Base-by-base conservation (phyloP, 768 basidiomycete genomes). In the Podaxis mareebaensis region DNA sequence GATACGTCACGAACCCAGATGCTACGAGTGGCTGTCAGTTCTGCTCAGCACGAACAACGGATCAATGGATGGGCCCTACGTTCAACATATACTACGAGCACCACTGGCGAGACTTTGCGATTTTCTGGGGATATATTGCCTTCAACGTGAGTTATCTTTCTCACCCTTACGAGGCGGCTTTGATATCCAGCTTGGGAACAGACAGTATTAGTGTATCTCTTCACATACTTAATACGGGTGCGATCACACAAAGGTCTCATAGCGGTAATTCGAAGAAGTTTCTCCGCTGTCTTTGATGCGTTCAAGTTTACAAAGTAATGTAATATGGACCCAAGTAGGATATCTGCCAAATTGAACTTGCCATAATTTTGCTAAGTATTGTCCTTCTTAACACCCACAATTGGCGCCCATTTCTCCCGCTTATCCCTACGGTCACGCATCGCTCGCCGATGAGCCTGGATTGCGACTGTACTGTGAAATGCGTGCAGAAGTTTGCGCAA, bases 31-130 rank as follows among this genome's bases (percentile, higher is more conserved):
- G 68, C 10, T 93, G 90, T 71, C 66, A 77, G 17, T 89, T 84
- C 70, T 90, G 90, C 66, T 74, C 83, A 0, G 78, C 79, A 30
- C 67, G 76, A 6, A 81, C 77, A 2, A 87, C 87, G 3, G 81
- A 89, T 67, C 69, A 81, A 54, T 91, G 84, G 77, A 74, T 91
- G 57, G 74, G 67, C 3, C 64, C 67, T 8, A 76, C 68, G 65
- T 90, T 92, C 74, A 88, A 87, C 66, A 88, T 92, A 36, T 78
- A 71, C 52, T 92, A 88, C 51, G 74, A 74, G 28, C 68, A 75
- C 53, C 77, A 79, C 51, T 87, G 85, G 84, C 72, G 84, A 38
- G 72, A 87, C 68, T 77, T 81, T 59, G 84, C 84, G 0, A 69
- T 88, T 36, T 69, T 87, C 66, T 78, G 78, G 65, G 83, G 70